A percentile compares a stretch with the other conserved stretches of the same genome.
These are phyloP conservation scores for Sherardia arvensis DNA, from an alignment of 257 asterid species.

Conservation along the genomic window DNA sequence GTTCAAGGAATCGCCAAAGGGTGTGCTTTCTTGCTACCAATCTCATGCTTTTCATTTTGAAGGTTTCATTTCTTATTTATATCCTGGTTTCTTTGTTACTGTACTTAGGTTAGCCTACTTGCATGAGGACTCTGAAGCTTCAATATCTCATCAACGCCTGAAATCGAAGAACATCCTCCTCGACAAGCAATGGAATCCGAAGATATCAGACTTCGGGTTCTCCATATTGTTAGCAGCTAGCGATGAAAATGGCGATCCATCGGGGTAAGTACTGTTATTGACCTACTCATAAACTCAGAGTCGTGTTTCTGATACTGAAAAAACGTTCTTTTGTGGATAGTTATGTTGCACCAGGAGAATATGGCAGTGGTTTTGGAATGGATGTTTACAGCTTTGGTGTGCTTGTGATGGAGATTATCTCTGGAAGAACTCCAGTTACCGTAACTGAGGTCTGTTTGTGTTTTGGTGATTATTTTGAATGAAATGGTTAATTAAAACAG, in stretches of 20 bases:
- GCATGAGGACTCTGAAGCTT: constrained; percentile 46
- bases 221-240: constrained; percentile 22
- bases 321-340: constrained; percentile 10
- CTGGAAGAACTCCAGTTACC: constrained; percentile 34
- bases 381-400: constrained; percentile 56
- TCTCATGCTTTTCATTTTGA: not conserved
- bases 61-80: not conserved
- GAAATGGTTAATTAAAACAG: too few species aligned
- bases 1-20: constrained; percentile 63
- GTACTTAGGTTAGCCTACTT: constrained; percentile 34
- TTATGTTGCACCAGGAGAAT: constrained; percentile 33
- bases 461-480: not conserved
- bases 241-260: constrained; percentile 16
- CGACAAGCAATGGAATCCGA: constrained; percentile 59
- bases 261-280: not conserved
- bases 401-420: constrained; percentile 48
- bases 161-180: constrained; percentile 44
- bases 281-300: not conserved
- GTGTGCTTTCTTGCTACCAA: constrained; percentile 23
- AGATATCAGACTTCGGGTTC: constrained; percentile 38
- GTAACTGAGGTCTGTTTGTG: constrained; percentile 38
- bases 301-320: not conserved
- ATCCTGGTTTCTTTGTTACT: not conserved
- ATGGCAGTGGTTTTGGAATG: constrained; percentile 22
- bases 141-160: constrained; percentile 30